Base-by-base conservation (phyloP, 1,284 basidiomycete genomes). In the Xanthoconium separans region DNA sequence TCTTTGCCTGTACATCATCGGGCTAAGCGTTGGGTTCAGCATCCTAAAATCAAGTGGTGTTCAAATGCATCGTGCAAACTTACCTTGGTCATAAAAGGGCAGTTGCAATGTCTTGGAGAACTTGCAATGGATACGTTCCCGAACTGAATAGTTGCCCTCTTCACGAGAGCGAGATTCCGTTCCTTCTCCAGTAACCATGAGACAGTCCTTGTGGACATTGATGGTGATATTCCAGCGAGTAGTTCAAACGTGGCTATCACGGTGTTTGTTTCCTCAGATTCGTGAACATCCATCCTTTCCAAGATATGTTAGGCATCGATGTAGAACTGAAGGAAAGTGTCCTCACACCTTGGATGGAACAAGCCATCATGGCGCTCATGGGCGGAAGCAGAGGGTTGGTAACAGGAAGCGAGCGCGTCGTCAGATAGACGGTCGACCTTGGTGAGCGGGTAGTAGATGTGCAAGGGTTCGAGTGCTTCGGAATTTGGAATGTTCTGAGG, bases 211-310 rank as follows among this genome's bases (percentile, higher is more conserved):
- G 43, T 74, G 72, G 42, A 77, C 59, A 51, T 77, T 72, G 44
- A 79, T 70, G 13, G 57, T 34, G 43, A 80, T 65, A 20, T 43
- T 75, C 71, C 51, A 73, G 70, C 74, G 2, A 77, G 77, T 30
- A 80, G 62, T 53, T 79, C 76, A 54, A 80, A 77, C 0, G 70
- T 72, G 6, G 77, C 77, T 0, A 72, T 75, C 16, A 81, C 70
- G 9, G 59, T 40, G 56, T 78, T 77, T 13, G 60, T 62, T 3
- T 73, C 66, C 22, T 57, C 52, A 55, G 73, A 68, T 58, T 79
- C 76, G 47, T 75, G 69, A 0, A 78, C 49, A 54, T 79, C 76
- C 64, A 79, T 73, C 42, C 77, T 77, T 11, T 13, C 13, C 12
- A 24, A 24, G 24, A 24, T n/a, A n/a, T n/a, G 24, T 24, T 6